Conservation (phyloP, 192 early-diverging fungal genomes). For the Coemansia sp. region DNA sequence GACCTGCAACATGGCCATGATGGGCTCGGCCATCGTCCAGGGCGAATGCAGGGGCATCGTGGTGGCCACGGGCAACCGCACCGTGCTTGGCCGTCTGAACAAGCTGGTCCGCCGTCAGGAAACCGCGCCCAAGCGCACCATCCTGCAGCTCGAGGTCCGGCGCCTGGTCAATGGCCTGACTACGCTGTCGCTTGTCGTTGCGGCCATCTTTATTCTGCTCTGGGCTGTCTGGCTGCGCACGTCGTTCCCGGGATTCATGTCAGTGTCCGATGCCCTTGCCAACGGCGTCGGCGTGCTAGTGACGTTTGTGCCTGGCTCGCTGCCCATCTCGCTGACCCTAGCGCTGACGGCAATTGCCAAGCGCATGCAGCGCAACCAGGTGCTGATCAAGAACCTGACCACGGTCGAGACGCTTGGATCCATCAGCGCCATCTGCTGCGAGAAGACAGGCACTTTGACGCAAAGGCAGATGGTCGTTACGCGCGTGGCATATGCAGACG, state of each 20-base stretch:
- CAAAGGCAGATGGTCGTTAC: conserved; percentile 68
- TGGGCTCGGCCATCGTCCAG: conserved; percentile 66
- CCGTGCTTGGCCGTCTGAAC: conserved; percentile 73
- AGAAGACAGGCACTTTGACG: conserved; percentile 94
- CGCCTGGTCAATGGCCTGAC: conserved; percentile 76
- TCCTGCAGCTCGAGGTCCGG: conserved; percentile 63
- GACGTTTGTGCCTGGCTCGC: conserved; percentile 75
- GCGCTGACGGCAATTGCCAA: conserved; percentile 73
- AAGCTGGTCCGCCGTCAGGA: conserved; percentile 49
- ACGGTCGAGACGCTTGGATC: conserved; percentile 87
- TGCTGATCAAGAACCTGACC: conserved; percentile 78
- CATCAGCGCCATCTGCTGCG: conserved; percentile 69
- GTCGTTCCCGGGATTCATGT: conserved; percentile 58
- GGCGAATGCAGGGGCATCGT: conserved; percentile 74
- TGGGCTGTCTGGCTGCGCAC: conserved; percentile 60
- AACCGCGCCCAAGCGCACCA: conserved; percentile 54
- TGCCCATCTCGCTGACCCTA: conserved; percentile 78
- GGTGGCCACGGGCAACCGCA: conserved; percentile 69
- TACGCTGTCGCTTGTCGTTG: conserved; percentile 52
- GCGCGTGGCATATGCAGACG: conserved; percentile 16
- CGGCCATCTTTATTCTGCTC: conserved; percentile 50
- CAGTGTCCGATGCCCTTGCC: conserved; percentile 47
- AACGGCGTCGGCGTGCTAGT: conserved; percentile 66
- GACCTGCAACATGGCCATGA: conserved; percentile 79
- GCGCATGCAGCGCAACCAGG: conserved; percentile 65